Base-by-base conservation (phyloP, 176 grass and related monocot species). In the Pontederia crassipes region DNA sequence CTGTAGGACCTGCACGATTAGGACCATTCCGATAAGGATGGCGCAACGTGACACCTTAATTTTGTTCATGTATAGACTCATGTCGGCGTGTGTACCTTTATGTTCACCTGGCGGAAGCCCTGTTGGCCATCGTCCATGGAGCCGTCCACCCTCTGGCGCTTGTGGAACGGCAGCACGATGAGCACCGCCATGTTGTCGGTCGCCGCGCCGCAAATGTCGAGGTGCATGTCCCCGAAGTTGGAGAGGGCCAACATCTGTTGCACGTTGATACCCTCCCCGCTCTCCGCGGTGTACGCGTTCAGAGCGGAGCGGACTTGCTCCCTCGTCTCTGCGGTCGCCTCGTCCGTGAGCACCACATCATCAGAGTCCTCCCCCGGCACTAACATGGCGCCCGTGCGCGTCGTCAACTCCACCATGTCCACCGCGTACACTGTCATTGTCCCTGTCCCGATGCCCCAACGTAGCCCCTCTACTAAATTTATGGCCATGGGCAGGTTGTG, bases 341-440 rank as follows among this genome's bases (percentile, higher is more conserved):
- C 89, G 55, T 94, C 89, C 49, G 71, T 76, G 9, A 94, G 84
- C 2, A 80, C 80, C 10, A 94, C 72, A 4, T 66, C 81, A 13
- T 94, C 80, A 4, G 57, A 46, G 0, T 84, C 89, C 0, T 85
- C 81, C 45, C 89, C 81, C 47, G 64, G 81, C 0, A 83, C 78
- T 18, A 88, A 76, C 4, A 78, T 29, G 1, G 84, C 84, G 2
- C 84, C 84, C 16, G 81, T 79, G 57, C 72, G 80, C 48, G 87
- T 84, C 0, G 89, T 94, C 2, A 94, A 64, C 72, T 94, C 81
- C 11, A 94, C 77, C 89, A 94, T 88, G 72, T 94, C 89, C 0
- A 69, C 73, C 9, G 81, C 81, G 28, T 85, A 94, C 17, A 75
- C 55, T 28, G 79, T 74, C 0, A 94, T 48, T 62, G 79, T 72